These are phyloP conservation scores for Plantago lanceolata DNA, from an alignment of 305 asterid genomes.

Conservation along the genomic window DNA sequence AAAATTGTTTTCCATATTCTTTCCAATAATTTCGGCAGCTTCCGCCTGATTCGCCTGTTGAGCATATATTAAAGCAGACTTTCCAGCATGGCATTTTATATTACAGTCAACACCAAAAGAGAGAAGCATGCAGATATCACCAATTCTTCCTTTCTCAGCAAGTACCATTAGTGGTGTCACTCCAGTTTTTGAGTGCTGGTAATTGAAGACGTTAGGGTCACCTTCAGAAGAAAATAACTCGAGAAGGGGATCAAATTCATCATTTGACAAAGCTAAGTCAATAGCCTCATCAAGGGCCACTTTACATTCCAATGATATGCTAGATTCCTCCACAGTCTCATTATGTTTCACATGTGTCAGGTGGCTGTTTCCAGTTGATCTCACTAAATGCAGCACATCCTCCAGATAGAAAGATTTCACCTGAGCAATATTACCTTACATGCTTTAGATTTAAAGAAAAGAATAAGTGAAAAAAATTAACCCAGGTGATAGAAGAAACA, in stretches of 20 bases:
- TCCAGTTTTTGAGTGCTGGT: conserved; percentile 75
- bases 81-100: conserved; percentile 52
- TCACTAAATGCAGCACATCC: conserved; percentile 69
- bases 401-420: conserved; percentile 70
- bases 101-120: conserved; percentile 70
- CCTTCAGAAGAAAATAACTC: conserved; percentile 67
- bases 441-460: conserved; percentile 21
- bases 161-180: conserved; percentile 88
- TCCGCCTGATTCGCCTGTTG: conserved; percentile 50
- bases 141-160: conserved; percentile 68
- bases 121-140: conserved; percentile 85
- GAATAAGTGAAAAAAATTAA: background rate
- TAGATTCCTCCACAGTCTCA: conserved; percentile 33
- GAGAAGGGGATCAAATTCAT: conserved; percentile 66
- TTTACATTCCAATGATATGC: conserved; percentile 52
- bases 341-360: conserved; percentile 26
- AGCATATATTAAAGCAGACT: conserved; percentile 73
- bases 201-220: conserved; percentile 43
- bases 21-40: conserved; percentile 58
- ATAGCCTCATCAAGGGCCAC: conserved; percentile 82
- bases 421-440: conserved; percentile 34
- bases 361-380: conserved; percentile 38
- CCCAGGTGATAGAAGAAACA: conserved; percentile 14
- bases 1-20: conserved; percentile 46
- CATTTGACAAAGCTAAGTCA: conserved; percentile 56